Evolutionary conservation across 106 monocot genomes (phyloP).

Genomic region (Iris macrosiphon): DNA sequence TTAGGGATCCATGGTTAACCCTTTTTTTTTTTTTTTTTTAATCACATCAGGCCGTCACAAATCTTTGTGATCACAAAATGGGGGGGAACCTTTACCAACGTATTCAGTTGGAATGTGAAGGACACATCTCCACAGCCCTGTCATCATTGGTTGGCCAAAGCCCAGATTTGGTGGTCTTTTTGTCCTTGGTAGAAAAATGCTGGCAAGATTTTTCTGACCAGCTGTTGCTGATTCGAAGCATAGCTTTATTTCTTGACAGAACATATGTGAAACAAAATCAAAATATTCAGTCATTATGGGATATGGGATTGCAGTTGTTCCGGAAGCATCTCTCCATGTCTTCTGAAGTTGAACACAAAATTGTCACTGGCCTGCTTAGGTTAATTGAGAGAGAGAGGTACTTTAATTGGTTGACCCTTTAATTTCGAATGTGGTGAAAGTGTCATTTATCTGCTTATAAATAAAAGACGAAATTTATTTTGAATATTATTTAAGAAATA

Average conservation of each 20-base stretch:
- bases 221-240: slow-evolving; percentile 94
- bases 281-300: slow-evolving; percentile 88
- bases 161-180: slow-evolving; percentile 92
- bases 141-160: slow-evolving; percentile 86
- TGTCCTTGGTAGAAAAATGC: slow-evolving; percentile 85
- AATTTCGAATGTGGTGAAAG: too few species aligned
- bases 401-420: too few species aligned
- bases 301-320: slow-evolving; percentile 95
- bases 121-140: slow-evolving; percentile 64
- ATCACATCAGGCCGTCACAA: slow-evolving; percentile 64
- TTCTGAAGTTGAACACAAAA: slow-evolving; percentile 88
- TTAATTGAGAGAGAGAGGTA: slow-evolving; percentile 98
- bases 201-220: slow-evolving; percentile 99
- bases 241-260: slow-evolving; percentile 93
- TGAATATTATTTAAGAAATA: too few species aligned
- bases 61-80: slow-evolving; percentile 93
- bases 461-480: too few species aligned
- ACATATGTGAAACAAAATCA: slow-evolving; percentile 89
- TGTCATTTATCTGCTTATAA: too few species aligned
- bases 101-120: slow-evolving; percentile 89
- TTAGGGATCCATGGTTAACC: background rate
- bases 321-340: slow-evolving; percentile 75
- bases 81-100: slow-evolving; percentile 90
- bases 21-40: background rate
- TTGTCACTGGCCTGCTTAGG: slow-evolving; percentile 79